These are phyloP conservation scores for Apiospora kogelbergensis DNA, from an alignment of 2,329 filamentous ascomycete species.

Conservation along the genomic window DNA sequence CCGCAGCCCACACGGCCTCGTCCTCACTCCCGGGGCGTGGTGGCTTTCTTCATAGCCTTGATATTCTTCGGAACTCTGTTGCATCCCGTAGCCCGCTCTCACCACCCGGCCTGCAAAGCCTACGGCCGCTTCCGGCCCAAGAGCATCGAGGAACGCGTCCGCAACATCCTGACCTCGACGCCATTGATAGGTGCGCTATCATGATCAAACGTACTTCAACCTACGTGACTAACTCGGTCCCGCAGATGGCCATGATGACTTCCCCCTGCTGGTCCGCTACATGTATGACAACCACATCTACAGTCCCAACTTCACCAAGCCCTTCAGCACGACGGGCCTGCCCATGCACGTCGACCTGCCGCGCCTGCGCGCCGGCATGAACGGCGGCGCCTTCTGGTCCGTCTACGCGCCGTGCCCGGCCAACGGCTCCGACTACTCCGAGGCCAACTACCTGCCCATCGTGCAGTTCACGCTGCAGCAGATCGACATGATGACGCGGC, in stretches of 20 bases:
- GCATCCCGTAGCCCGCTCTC: slow-evolving; percentile 23
- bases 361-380: slow-evolving; percentile 67
- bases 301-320: slow-evolving; percentile 66
- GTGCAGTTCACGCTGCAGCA: slow-evolving; percentile 67
- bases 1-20: slow-evolving; percentile 13
- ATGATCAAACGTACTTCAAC: too few species aligned
- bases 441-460: slow-evolving; percentile 65
- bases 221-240: slow-evolving; percentile 45
- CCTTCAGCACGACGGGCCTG: slow-evolving; percentile 71
- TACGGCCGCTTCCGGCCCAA: slow-evolving; percentile 27
- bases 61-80: slow-evolving; percentile 25
- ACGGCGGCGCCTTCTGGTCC: slow-evolving; percentile 92
- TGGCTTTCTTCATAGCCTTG: slow-evolving; percentile 21
- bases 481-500: slow-evolving; percentile 63
- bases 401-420: slow-evolving; percentile 77
- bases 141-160: slow-evolving; percentile 46
- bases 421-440: slow-evolving; percentile 71
- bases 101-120: slow-evolving; percentile 22
- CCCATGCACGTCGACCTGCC: slow-evolving; percentile 75
- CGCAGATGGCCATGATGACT: slow-evolving; percentile 85
- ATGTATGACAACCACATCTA: slow-evolving; percentile 78
- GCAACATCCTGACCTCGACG: slow-evolving; percentile 43
- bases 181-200: slow-evolving; percentile 50
- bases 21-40: slow-evolving; percentile 17
- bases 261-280: slow-evolving; percentile 70